Percentiles rank a stretch among this genome's conserved stretches.
Conservation (phyloP, 2,329 filamentous ascomycete genomes). For the Mollisia scopiformis region DNA sequence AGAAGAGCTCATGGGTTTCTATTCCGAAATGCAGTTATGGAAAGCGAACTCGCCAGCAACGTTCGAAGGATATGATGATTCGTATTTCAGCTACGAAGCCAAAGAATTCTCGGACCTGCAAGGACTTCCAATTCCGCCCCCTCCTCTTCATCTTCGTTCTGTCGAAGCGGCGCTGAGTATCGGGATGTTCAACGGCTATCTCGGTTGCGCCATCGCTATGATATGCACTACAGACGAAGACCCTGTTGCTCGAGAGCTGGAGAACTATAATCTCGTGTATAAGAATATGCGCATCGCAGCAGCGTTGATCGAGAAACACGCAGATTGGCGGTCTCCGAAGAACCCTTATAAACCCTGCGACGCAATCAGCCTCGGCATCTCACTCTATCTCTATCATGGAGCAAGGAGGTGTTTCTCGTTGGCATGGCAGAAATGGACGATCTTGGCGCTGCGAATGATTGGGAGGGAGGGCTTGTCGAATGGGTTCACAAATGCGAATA, state of each 20-base stretch:
- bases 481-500: constrained; percentile 18
- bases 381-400: constrained; percentile 22
- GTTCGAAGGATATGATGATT: constrained; percentile 5
- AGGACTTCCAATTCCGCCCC: constrained; percentile 14
- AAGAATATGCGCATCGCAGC: constrained; percentile 19
- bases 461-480: constrained; percentile 24
- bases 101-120: background rate
- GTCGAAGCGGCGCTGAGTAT: constrained; percentile 22
- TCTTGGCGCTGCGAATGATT: constrained; percentile 17
- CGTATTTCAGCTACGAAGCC: background rate
- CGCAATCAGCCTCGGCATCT: constrained; percentile 23
- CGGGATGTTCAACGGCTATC: constrained; percentile 19
- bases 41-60: constrained; percentile 23
- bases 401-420: constrained; percentile 24
- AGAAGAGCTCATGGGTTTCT: constrained; percentile 21
- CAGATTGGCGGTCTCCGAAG: background rate
- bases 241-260: constrained; percentile 6
- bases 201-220: constrained; percentile 21
- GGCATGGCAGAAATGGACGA: constrained; percentile 24
- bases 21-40: constrained; percentile 22
- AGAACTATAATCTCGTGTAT: constrained; percentile 23
- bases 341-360: constrained; percentile 26
- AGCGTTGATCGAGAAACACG: constrained; percentile 11
- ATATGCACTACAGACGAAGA: constrained; percentile 14
- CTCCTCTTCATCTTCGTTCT: constrained; percentile 3